Base-by-base conservation (phyloP, 345 rosid species). In the Populus davidiana region DNA sequence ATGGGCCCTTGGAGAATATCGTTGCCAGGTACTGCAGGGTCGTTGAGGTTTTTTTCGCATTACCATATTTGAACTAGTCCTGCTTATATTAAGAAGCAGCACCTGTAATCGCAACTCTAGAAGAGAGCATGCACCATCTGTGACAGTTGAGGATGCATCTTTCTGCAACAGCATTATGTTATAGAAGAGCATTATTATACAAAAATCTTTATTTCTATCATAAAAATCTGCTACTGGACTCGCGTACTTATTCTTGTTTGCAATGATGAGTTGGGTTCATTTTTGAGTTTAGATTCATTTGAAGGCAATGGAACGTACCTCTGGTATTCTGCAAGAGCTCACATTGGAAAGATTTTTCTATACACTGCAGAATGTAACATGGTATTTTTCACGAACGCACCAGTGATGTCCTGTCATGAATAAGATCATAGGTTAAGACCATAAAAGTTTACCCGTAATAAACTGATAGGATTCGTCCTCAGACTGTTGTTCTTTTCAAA, bases 331-430 rank as follows among this genome's bases (percentile, higher is more conserved):
- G 94, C 89, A 20, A 92, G 88, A 35, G 89, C 94, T 91, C 96
- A 92, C 21, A 85, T 29, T 0, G 96, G 92, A 74, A 84, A 92
- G 61, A 89, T 92, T 71, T 89, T 90, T 75, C 94, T 80, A 74
- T 92, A 90, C 67, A 89, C 88, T 66, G 91, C 89, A 49, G 88
- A 90, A 76, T 92, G 94, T 75, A 92, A 81, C 92, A 92, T 88
- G 81, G 94, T 86, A 84, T 91, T 90, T 86, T 86, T 87, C 89
- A 82, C 85, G 82, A 89, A 89, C 27, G 89, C 94, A 64, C 97
- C 92, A 43, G 90, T 88, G 76, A 92, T 82, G 80, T 92, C 94
- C 97, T 90, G 86, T 29, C 71, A 77, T 29, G 17, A 62, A 23
- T 25, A 62, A 27, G 7, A 50, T 50, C 56, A 50, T 6, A 50